A percentile compares a stretch with the other conserved stretches of the same genome.
These are phyloP conservation scores for Rhizopogon sp. DNA, from an alignment of 768 basidiomycete species.

Conservation along the genomic window DNA sequence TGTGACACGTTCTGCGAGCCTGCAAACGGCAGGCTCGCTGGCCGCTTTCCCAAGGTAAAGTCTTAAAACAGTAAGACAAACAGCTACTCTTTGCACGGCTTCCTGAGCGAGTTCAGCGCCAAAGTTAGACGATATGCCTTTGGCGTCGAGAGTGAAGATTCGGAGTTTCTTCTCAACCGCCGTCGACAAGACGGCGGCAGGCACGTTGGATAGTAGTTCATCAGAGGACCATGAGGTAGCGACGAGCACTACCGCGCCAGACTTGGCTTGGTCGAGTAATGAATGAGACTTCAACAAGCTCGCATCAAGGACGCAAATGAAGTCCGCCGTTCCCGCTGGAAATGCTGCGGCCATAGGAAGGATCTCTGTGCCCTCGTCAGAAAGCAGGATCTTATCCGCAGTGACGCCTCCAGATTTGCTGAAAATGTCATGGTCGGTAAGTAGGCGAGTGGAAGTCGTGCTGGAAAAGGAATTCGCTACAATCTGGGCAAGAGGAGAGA, in stretches of 20 bases:
- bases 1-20: slow-evolving; percentile 43
- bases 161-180: slow-evolving; percentile 50
- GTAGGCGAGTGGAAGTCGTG: slow-evolving; percentile 51
- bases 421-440: slow-evolving; percentile 71
- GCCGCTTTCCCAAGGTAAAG: slow-evolving; percentile 73
- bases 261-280: slow-evolving; percentile 61
- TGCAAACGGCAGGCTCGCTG: slow-evolving; percentile 45
- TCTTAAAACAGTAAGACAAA: slow-evolving; percentile 78
- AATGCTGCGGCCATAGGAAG: slow-evolving; percentile 53
- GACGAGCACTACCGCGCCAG: slow-evolving; percentile 67
- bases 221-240: slow-evolving; percentile 69
- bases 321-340: slow-evolving; percentile 57
- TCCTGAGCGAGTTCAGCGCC: slow-evolving; percentile 29
- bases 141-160: slow-evolving; percentile 57
- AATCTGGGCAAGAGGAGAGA: slow-evolving; percentile 43
- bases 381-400: slow-evolving; percentile 64
- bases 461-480: slow-evolving; percentile 56
- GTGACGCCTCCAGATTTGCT: slow-evolving; percentile 69
- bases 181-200: slow-evolving; percentile 39
- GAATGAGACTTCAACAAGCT: slow-evolving; percentile 75
- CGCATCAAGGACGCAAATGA: slow-evolving; percentile 72
- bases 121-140: slow-evolving; percentile 42
- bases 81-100: slow-evolving; percentile 50
- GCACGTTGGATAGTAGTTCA: slow-evolving; percentile 69
- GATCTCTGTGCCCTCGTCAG: slow-evolving; percentile 30